Percentiles rank a stretch among this genome's conserved stretches.
phyloP scores from a whole-genome alignment of 768 basidiomycete species.

The Psilocybe tampanensis region DNA sequence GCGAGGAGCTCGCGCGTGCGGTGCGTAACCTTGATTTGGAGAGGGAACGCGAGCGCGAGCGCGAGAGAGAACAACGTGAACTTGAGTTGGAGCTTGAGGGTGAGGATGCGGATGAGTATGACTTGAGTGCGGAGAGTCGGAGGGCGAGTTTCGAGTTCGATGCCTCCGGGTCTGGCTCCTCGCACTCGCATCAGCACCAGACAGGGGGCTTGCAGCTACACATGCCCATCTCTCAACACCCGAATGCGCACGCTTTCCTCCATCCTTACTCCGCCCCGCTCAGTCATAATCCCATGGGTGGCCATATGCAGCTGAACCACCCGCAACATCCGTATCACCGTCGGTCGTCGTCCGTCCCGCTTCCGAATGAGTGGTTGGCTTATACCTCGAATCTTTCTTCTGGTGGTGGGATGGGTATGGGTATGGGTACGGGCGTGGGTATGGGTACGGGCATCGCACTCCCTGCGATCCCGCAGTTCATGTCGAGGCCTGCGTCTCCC shows the following conservation, averaged over 20 bases:
- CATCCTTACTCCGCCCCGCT: background rate
- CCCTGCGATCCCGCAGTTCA: conserved; percentile 45
- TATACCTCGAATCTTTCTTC: conserved; percentile 6
- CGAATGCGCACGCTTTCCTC: too few relatives aligned
- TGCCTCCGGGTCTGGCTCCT: too few relatives aligned
- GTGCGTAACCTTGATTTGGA: conserved; percentile 52
- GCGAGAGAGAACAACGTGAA: too few relatives aligned
- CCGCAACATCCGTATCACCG: conserved; percentile 45
- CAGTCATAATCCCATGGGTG: background rate
- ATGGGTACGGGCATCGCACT: conserved; percentile 48
- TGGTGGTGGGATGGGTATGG: too few relatives aligned
- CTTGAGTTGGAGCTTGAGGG: background rate
- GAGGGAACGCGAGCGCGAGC: conserved; percentile 19
- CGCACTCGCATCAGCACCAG: too few relatives aligned
- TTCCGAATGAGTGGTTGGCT: conserved; percentile 50
- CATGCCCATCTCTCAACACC: background rate
- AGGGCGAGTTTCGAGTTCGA: background rate
- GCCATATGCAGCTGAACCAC: conserved; percentile 13
- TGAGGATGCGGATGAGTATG: background rate
- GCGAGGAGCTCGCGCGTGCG: conserved; percentile 64
- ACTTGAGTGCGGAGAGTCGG: background rate
- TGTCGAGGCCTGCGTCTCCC: conserved; percentile 24
- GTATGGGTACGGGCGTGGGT: too few relatives aligned
- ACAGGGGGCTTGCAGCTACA: too few relatives aligned
- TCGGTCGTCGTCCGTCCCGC: conserved; percentile 65